Evolutionary conservation across 345 rosid species (phyloP), one percentile per base, ranked within the genome.

Genomic region (Populus davidiana): DNA sequence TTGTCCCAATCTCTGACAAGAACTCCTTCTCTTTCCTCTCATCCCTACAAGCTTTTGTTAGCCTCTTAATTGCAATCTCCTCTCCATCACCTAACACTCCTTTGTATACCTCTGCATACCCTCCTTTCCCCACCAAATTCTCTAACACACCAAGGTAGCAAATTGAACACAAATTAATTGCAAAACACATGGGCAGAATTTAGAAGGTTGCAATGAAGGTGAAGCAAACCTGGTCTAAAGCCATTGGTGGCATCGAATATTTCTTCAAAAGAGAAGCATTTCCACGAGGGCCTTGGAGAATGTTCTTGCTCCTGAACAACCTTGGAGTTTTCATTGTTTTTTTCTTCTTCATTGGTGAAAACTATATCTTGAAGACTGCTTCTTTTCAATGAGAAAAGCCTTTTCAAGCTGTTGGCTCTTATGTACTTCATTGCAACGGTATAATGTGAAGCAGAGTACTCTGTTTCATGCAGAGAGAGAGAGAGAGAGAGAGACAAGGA

Each of bases 11-110:
- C 86, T 96, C 99, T 64, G 91, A 91, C 74, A 96, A 81, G 75
- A 96, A 96, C 59, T 93, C 97, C 81, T 90, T 93, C 82, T 87
- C 96, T 87, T 91, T 96, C 74, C 99, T 90, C 79, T 93, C 99
- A 54, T 96, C 98, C 73, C 71, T 82, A 21, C 86, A 86, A 76
- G 85, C 87, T 84, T 86, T 90, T 39, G 94, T 90, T 64, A 96
- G 83, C 80, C 92, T 90, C 80, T 96, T 96, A 84, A 96, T 93
- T 5, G 98, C 98, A 74, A 96, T 88, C 39, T 90, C 93, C 38
- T 89, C 94, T 17, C 92, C 90, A 25, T 79, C 81, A 27, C 66
- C 63, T 25, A 88, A 44, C 17, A 81, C 78, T 50, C 99, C 98
- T 77, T 81, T 93, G 75, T 96, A 96, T 12, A 96, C 98, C 78